Conservation (phyloP, 129 eudicot species). For the Gnaphalium uliginosum region DNA sequence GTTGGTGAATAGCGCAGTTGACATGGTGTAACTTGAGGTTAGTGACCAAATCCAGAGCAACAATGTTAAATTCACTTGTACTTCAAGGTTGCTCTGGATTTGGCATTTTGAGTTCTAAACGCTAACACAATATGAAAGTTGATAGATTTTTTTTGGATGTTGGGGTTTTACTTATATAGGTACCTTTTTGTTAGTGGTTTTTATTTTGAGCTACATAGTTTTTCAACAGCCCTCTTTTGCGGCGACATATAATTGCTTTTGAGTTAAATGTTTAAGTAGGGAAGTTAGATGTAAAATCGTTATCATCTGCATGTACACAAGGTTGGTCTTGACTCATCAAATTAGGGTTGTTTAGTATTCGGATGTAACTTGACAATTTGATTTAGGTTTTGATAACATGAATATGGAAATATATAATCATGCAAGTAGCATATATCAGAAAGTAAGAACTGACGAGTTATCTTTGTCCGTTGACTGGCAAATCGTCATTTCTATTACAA, state of each 20-base stretch:
- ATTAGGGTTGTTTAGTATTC: not conserved
- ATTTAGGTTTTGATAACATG: not conserved
- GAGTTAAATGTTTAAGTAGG: not conserved
- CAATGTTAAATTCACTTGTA: constrained; percentile 16
- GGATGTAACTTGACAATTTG: not conserved
- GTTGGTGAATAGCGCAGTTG: constrained; percentile 24
- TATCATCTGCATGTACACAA: not conserved
- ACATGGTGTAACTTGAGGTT: constrained; percentile 21
- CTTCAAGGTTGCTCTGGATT: constrained; percentile 28
- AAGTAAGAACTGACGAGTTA: no score
- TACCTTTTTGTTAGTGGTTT: constrained; percentile 20
- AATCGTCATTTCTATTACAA: no score
- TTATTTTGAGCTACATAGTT: constrained; percentile 23
- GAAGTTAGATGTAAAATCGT: not conserved
- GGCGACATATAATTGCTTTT: not conserved
- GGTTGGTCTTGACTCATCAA: not conserved
- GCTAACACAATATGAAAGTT: constrained; percentile 24
- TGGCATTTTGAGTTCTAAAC: constrained; percentile 21
- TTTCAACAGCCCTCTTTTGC: constrained; percentile 10
- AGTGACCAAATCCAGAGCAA: constrained; percentile 26
- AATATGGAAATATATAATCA: no score
- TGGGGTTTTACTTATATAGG: constrained; percentile 15
- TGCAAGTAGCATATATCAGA: no score
- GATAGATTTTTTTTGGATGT: constrained; percentile 29
- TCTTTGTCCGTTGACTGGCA: no score